Evolutionary conservation across 306 rosid species (phyloP), one percentile per base, ranked within the genome.

Genomic region (Corylus avellana): DNA sequence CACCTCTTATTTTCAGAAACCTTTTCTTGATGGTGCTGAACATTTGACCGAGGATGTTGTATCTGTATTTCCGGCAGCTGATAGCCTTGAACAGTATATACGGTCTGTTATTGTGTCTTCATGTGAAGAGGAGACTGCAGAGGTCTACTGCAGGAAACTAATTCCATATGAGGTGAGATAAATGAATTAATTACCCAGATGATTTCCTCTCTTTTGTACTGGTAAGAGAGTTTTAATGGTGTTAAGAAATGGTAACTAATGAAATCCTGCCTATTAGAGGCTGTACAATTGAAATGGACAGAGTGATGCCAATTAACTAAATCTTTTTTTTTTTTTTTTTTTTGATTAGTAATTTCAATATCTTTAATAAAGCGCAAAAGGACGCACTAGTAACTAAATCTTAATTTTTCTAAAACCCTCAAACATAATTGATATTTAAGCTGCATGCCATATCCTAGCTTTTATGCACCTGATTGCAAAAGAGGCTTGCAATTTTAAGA

Each of bases 51-150:
- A 93, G 91, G 99, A 95, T 85, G 97, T 88, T 78, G 91, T 95
- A 74, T 90, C 98, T 56, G 98, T 95, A 56, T 95, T 93, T 77
- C 99, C 98, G 7, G 98, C 92, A 66, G 98, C 99, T 77, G 97
- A 95, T 76, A 86, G 87, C 85, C 98, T 95, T 48, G 99, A 95
- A 87, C 97, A 93, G 77, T 90, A 85, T 81, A 83, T 93, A 85
- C 75, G 91, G 88, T 88, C 87, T 68, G 92, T 91, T 82, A 90
- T 95, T 70, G 76, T 75, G 64, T 92, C 97, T 46, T 84, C 63
- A n/a, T 89, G 91, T 86, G 91, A 87, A 84, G 98, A 90, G 80
- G 94, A 90, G 86, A 88, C 83, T 87, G 93, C 94, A 32, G 91
- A 90, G 71, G 84, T 88, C 82, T 87, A 89, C 81, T 79, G 87